Evolutionary conservation across 2,329 filamentous ascomycete genomes (phyloP).

Genomic region (Xenosphaeropsis pyriputrescens): DNA sequence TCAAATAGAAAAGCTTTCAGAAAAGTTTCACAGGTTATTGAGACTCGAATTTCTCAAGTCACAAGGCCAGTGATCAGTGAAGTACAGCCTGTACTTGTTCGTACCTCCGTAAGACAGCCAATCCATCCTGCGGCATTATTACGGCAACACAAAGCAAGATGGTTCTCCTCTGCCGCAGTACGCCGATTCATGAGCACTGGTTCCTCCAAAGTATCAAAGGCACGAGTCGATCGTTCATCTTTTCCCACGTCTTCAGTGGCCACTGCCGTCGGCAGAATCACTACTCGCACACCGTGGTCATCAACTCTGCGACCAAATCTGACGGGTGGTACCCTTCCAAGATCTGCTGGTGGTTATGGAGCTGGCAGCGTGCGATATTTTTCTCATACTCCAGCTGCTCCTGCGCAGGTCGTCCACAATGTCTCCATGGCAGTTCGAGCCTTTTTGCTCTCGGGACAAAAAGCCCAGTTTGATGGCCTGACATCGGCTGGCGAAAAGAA

Average conservation of each 20-base stretch:
- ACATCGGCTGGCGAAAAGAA: conserved; percentile 60
- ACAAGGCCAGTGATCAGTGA: conserved; percentile 27
- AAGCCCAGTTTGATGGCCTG: conserved; percentile 72
- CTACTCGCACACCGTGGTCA: conserved; percentile 72
- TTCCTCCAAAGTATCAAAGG: conserved; percentile 12
- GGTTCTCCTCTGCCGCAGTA: conserved; percentile 42
- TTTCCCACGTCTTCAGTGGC: conserved; percentile 41
- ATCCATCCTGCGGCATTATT: conserved; percentile 43
- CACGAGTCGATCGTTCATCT: conserved; percentile 31
- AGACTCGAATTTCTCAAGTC: conserved; percentile 25
- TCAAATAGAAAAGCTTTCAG: conserved; percentile 25
- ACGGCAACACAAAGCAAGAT: conserved; percentile 47
- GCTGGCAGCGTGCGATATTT: conserved; percentile 71
- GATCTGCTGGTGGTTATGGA: conserved; percentile 73
- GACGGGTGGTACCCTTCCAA: conserved; percentile 71
- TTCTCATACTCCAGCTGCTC: conserved; percentile 71
- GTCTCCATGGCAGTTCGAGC: conserved; percentile 88
- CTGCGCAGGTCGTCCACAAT: conserved; percentile 85
- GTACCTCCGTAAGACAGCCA: conserved; percentile 37
- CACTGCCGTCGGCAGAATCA: conserved; percentile 42
- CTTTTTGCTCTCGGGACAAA: conserved; percentile 84
- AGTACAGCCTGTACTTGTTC: conserved; percentile 44
- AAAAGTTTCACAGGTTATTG: conserved; percentile 27
- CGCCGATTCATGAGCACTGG: conserved; percentile 20
- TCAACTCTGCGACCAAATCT: conserved; percentile 82